Conservation (phyloP, 495 filamentous ascomycete species). For the Penicillium malachiteum region DNA sequence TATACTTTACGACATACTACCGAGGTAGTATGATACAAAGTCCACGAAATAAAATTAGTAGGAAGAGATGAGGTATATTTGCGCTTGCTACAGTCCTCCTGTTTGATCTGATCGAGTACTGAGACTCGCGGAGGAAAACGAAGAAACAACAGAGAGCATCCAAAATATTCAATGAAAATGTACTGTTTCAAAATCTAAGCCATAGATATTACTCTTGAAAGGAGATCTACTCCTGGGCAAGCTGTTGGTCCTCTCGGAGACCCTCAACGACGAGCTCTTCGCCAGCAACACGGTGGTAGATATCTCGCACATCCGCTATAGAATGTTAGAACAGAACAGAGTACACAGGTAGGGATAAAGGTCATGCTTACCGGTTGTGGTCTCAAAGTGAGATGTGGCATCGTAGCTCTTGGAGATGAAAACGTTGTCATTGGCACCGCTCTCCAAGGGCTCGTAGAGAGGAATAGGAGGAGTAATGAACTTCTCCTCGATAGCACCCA, state of each 20-base stretch:
- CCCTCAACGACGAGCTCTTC: slow-evolving; percentile 76
- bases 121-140: slow-evolving; percentile 13
- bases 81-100: slow-evolving; percentile 17
- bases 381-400: slow-evolving; percentile 96
- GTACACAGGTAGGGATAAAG: neutral
- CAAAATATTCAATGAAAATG: slow-evolving; percentile 33
- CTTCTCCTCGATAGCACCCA: slow-evolving; percentile 93
- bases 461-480: slow-evolving; percentile 93
- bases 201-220: slow-evolving; percentile 28
- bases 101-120: slow-evolving; percentile 9
- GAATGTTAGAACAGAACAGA: slow-evolving; percentile 5
- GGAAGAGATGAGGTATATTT: slow-evolving; percentile 12
- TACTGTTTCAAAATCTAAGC: slow-evolving; percentile 31
- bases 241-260: slow-evolving; percentile 50
- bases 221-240: slow-evolving; percentile 47
- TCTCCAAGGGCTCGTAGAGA: slow-evolving; percentile 87
- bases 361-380: slow-evolving; percentile 60
- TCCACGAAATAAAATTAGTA: neutral
- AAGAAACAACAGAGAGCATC: slow-evolving; percentile 19
- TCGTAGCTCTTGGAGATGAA: slow-evolving; percentile 99
- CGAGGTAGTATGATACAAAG: neutral
- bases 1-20: too few species aligned
- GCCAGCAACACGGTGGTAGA: slow-evolving; percentile 83
- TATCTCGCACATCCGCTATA: slow-evolving; percentile 85
- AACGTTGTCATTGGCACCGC: slow-evolving; percentile 84